These are phyloP conservation scores for Yamadazyma philogaea DNA, from an alignment of 805 yeast genomes.

Conservation along the genomic window DNA sequence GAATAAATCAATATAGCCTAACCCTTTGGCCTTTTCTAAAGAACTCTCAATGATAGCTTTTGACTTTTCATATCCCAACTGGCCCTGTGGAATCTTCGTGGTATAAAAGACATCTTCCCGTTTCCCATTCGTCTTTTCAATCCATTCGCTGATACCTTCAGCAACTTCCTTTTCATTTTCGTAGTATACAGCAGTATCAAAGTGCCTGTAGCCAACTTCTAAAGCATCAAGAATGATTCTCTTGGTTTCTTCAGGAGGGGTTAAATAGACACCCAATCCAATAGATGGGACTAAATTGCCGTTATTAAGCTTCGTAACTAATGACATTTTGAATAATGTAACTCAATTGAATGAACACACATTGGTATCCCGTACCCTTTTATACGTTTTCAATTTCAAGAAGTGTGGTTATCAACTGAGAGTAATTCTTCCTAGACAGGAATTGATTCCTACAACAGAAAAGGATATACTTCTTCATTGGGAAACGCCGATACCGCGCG, in stretches of 20 bases:
- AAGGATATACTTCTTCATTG: too few species aligned
- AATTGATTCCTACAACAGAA: too few species aligned
- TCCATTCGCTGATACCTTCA: constrained; percentile 51
- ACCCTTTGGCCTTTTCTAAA: constrained; percentile 29
- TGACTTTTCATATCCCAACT: constrained; percentile 37
- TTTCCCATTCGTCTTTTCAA: constrained; percentile 10
- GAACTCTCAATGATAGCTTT: constrained; percentile 27
- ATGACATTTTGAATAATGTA: too few species aligned
- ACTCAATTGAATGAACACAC: too few species aligned
- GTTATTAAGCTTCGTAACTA: constrained; percentile 8
- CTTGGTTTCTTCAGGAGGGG: constrained; percentile 7
- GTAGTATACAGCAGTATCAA: constrained; percentile 72
- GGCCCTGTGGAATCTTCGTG: constrained; percentile 28
- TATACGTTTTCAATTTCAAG: too few species aligned
- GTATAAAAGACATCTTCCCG: constrained; percentile 38
- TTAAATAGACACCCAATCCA: constrained; percentile 13
- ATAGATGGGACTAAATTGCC: constrained; percentile 9
- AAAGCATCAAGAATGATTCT: constrained; percentile 42
- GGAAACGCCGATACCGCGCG: too few species aligned
- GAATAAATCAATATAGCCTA: constrained; percentile 40
- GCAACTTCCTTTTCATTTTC: constrained; percentile 61
- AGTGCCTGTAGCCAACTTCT: constrained; percentile 64
- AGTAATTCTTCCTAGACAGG: too few species aligned
- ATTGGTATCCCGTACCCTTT: too few species aligned
- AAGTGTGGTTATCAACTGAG: too few species aligned